Evolutionary conservation across 1,284 basidiomycete genomes (phyloP).

Genomic region (Cryptococcus neoformans): DNA sequence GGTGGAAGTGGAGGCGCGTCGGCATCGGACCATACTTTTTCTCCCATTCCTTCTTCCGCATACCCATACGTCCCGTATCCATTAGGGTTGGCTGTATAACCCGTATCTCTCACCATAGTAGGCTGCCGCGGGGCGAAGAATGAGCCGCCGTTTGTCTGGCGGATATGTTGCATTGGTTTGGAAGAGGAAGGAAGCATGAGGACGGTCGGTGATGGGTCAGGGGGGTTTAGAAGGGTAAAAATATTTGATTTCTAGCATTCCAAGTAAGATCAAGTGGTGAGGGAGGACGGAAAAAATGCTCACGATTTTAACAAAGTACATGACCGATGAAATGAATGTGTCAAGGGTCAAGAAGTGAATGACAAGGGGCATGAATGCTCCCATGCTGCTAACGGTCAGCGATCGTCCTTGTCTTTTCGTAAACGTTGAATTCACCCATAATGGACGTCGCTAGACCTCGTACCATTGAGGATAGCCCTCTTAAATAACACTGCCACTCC

Average conservation of each 20-base stretch:
- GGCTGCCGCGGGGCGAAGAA: slow-evolving; percentile 19
- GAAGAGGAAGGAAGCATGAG: slow-evolving; percentile 23
- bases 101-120: neutral
- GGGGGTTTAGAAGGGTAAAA: slow-evolving; percentile 19
- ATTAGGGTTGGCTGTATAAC: neutral
- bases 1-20: slow-evolving; percentile 4
- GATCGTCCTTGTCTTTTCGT: neutral
- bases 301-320: slow-evolving; percentile 13
- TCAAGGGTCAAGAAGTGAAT: slow-evolving; percentile 14
- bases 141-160: slow-evolving; percentile 11
- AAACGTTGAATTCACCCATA: slow-evolving; percentile 18
- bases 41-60: neutral
- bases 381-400: slow-evolving; percentile 4
- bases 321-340: slow-evolving; percentile 13
- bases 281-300: neutral
- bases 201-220: slow-evolving; percentile 22
- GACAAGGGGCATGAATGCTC: slow-evolving; percentile 15
- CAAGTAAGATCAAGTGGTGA: neutral
- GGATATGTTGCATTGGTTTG: slow-evolving; percentile 19
- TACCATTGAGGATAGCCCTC: slow-evolving; percentile 11
- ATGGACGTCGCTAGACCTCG: slow-evolving; percentile 6
- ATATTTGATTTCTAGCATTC: slow-evolving; percentile 4
- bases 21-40: slow-evolving; percentile 1
- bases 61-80: neutral
- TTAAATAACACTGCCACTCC: slow-evolving; percentile 15